These are phyloP conservation scores for Mucor indicus DNA, from an alignment of 371 early-diverging fungal species.

Conservation along the genomic window DNA sequence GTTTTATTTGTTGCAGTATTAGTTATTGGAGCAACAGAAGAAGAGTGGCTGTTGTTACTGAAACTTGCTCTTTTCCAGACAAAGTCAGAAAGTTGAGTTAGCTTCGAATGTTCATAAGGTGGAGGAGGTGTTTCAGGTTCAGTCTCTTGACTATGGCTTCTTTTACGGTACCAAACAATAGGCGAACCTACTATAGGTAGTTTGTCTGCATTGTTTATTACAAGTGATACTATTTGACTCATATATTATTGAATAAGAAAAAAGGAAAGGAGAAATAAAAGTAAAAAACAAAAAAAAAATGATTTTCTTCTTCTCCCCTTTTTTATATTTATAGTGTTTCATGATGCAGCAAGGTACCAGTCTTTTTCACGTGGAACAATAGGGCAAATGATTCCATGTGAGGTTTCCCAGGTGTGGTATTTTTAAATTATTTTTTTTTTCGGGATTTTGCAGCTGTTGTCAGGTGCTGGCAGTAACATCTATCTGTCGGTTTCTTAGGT, in stretches of 20 bases:
- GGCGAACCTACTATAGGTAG: constrained; percentile 30
- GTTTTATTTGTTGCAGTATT: constrained; percentile 19
- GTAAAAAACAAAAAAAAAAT: neutral
- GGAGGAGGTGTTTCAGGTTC: constrained; percentile 21
- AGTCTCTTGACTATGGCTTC: constrained; percentile 8
- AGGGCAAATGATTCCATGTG: too few relatives aligned
- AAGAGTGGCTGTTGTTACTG: neutral
- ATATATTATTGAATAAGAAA: neutral
- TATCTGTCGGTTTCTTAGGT: too few relatives aligned
- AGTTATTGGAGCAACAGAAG: too few relatives aligned
- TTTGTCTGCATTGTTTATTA: constrained; percentile 30
- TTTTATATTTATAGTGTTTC: too few relatives aligned
- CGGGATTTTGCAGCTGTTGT: too few relatives aligned
- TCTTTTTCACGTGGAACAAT: too few relatives aligned
- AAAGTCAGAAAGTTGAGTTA: constrained; percentile 26
- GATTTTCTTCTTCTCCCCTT: too few relatives aligned
- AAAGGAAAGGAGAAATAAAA: neutral
- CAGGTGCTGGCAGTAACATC: too few relatives aligned
- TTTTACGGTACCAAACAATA: constrained; percentile 16
- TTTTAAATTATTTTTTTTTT: too few relatives aligned
- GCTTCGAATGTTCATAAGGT: constrained; percentile 33
- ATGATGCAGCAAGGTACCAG: too few relatives aligned
- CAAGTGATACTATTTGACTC: constrained; percentile 23
- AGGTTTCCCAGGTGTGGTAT: too few relatives aligned
- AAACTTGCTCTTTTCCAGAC: constrained; percentile 24